Percentiles rank a stretch among this genome's conserved stretches.
phyloP scores from a whole-genome alignment of 2,329 filamentous ascomycete genomes.

The Trichoderma asperellum region DNA sequence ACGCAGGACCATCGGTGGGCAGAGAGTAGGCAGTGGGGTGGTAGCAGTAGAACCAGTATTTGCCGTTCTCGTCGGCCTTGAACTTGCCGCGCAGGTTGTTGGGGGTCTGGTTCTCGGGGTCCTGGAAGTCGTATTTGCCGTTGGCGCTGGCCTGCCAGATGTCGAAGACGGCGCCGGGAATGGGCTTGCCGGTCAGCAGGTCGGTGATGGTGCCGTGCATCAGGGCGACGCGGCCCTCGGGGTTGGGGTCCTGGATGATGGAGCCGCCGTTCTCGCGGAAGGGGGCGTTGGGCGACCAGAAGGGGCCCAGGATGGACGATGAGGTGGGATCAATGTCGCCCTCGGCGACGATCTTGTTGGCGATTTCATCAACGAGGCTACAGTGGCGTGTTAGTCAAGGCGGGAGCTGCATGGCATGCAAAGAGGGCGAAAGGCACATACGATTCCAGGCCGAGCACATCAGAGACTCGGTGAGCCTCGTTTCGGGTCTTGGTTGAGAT shows the following conservation, averaged over 20 bases:
- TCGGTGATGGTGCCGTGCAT: constrained; percentile 73
- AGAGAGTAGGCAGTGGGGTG: constrained; percentile 75
- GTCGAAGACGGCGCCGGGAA: constrained; percentile 71
- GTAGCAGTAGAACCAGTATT: constrained; percentile 75
- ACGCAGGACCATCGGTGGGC: constrained; percentile 62
- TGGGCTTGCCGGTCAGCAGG: constrained; percentile 66
- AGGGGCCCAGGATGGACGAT: constrained; percentile 75
- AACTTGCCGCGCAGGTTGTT: constrained; percentile 82
- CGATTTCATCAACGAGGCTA: constrained; percentile 64
- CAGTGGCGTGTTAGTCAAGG: not conserved
- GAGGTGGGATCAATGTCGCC: constrained; percentile 68
- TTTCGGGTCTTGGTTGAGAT: constrained; percentile 70
- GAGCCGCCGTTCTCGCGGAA: constrained; percentile 68
- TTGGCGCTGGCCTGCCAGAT: constrained; percentile 79
- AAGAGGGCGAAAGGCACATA: constrained; percentile 44
- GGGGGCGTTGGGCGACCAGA: constrained; percentile 76
- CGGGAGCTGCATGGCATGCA: too few species aligned
- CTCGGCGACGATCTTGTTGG: constrained; percentile 66
- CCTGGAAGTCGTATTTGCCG: constrained; percentile 77
- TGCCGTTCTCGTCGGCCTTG: constrained; percentile 68
- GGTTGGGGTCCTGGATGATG: constrained; percentile 66
- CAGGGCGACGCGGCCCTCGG: constrained; percentile 62
- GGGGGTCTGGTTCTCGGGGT: constrained; percentile 69
- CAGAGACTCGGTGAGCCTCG: constrained; percentile 73
- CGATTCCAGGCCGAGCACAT: constrained; percentile 75